Conservation (phyloP, 225 moss, liverwort and hornwort genomes). For the Sphagnum tenellum region DNA sequence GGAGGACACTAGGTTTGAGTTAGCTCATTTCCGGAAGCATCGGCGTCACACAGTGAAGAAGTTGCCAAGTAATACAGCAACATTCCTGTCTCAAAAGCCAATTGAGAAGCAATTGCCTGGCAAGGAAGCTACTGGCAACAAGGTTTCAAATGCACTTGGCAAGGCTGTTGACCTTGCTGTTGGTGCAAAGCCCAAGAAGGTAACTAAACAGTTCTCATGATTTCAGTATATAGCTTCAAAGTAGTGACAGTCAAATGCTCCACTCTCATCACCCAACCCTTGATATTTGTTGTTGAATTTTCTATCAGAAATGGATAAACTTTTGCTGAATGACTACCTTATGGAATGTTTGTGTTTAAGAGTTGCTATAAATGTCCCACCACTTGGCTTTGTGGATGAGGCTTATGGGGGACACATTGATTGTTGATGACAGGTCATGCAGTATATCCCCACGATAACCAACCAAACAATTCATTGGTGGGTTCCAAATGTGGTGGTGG, state of each 20-base stretch:
- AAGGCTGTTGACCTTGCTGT: constrained; percentile 66
- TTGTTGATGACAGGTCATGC: constrained; percentile 25
- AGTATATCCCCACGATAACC: constrained; percentile 64
- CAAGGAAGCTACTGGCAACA: constrained; percentile 56
- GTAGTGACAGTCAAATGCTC: too few species aligned
- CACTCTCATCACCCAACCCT: too few species aligned
- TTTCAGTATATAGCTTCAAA: too few species aligned
- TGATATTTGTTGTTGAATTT: too few species aligned
- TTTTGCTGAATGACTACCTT: too few species aligned
- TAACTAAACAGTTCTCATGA: constrained; percentile 9
- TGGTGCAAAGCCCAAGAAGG: constrained; percentile 49
- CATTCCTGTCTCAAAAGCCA: constrained; percentile 41
- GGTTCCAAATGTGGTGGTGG: constrained; percentile 91
- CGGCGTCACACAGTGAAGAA: constrained; percentile 64
- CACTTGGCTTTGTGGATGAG: too few species aligned
- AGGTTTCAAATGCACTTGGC: constrained; percentile 50
- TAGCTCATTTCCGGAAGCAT: constrained; percentile 80
- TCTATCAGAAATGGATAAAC: too few species aligned
- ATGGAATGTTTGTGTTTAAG: too few species aligned
- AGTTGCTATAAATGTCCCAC: too few species aligned
- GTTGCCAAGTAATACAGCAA: constrained; percentile 41
- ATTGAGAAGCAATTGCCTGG: constrained; percentile 52
- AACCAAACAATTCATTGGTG: constrained; percentile 68
- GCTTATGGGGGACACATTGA: neutral
- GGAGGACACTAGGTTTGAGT: constrained; percentile 82